These are phyloP conservation scores for Medicago ruthenica DNA, from an alignment of 306 rosid species.

Conservation along the genomic window DNA sequence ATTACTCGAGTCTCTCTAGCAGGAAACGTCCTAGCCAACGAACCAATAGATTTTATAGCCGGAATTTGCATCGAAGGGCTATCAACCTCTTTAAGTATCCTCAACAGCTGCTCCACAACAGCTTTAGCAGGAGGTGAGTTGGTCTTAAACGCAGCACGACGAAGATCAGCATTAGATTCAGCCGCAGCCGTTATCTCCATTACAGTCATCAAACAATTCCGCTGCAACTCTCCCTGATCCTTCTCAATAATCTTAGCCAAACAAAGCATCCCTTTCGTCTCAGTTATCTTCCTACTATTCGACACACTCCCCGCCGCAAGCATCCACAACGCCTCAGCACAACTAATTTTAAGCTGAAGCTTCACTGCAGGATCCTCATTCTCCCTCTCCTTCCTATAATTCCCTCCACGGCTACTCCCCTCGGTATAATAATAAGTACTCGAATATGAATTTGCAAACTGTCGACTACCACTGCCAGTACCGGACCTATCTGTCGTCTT, in stretches of 20 bases:
- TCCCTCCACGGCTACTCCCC: slow-evolving; percentile 65
- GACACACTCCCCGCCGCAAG: slow-evolving; percentile 70
- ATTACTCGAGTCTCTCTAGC: slow-evolving; percentile 81
- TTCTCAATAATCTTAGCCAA: slow-evolving; percentile 80
- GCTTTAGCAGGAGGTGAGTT: slow-evolving; percentile 80
- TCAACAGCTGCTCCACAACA: slow-evolving; percentile 76
- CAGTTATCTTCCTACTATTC: slow-evolving; percentile 72
- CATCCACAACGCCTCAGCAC: slow-evolving; percentile 83
- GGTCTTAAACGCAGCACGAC: slow-evolving; percentile 72
- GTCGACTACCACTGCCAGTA: slow-evolving; percentile 10
- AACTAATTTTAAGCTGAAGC: slow-evolving; percentile 64
- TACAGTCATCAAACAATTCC: slow-evolving; percentile 75
- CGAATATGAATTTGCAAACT: slow-evolving; percentile 42
- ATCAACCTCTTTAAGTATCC: slow-evolving; percentile 65
- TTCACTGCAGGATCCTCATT: slow-evolving; percentile 67
- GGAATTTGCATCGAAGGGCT: slow-evolving; percentile 59
- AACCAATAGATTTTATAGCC: slow-evolving; percentile 73
- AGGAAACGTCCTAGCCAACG: slow-evolving; percentile 87
- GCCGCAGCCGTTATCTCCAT: slow-evolving; percentile 78
- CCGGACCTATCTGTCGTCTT: slow-evolving; percentile 22
- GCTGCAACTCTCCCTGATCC: slow-evolving; percentile 72
- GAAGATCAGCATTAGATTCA: slow-evolving; percentile 70
- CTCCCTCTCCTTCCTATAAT: slow-evolving; percentile 76
- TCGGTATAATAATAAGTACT: slow-evolving; percentile 47
- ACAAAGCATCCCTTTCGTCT: slow-evolving; percentile 85